phyloP scores from a whole-genome alignment of 345 rosid species.

The Citrus sp. region DNA sequence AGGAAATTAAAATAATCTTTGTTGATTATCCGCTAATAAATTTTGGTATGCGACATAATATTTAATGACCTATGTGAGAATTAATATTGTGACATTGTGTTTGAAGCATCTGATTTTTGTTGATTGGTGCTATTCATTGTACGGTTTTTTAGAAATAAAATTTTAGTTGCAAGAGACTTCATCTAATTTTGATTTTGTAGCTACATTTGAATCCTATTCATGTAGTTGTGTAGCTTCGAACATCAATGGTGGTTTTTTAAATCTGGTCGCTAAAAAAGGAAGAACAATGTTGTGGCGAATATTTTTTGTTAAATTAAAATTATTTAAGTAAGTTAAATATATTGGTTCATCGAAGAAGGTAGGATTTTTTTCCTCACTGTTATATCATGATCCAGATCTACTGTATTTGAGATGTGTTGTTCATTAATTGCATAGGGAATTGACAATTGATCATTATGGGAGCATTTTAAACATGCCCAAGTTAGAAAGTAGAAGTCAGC shows the following conservation, averaged over 20 bases:
- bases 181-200: conserved; percentile 44
- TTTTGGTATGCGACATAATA: no score
- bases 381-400: background rate
- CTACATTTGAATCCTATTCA: conserved; percentile 77
- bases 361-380: conserved; percentile 28
- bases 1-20: no score
- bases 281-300: conserved; percentile 35
- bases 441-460: no score
- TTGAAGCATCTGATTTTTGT: background rate
- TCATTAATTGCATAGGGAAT: no score
- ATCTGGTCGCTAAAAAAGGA: conserved; percentile 37
- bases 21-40: no score
- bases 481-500: no score
- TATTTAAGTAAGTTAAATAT: conserved; percentile 31
- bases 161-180: background rate
- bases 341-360: conserved; percentile 47
- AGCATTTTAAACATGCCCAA: no score
- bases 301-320: conserved; percentile 29
- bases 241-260: conserved; percentile 45
- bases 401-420: no score
- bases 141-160: no score
- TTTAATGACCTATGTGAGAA: no score
- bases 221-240: conserved; percentile 83
- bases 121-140: background rate
- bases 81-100: background rate